Conservation (phyloP, 208 protist genomes). For the Trypanosoma boissoni region DNA sequence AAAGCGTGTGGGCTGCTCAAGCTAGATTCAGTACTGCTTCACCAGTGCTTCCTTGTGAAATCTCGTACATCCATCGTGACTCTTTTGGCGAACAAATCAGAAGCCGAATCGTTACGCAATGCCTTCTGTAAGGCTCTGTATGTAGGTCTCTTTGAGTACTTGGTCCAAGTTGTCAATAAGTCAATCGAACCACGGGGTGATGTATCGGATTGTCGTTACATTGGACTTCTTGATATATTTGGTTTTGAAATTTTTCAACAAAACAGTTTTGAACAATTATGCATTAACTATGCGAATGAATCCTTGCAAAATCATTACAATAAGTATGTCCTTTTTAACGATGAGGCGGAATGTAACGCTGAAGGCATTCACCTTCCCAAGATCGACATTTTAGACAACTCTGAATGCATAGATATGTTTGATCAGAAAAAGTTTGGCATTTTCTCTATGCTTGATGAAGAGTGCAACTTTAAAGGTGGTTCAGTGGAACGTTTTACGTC, state of each 20-base stretch:
- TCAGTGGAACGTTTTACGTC: constrained; percentile 65
- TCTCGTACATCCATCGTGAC: constrained; percentile 71
- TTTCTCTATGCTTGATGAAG: constrained; percentile 90
- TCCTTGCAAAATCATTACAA: constrained; percentile 98
- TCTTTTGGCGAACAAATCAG: constrained; percentile 64
- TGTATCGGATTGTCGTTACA: constrained; percentile 67
- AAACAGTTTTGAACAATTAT: constrained; percentile 97
- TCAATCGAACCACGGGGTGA: constrained; percentile 61
- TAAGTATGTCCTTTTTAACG: constrained; percentile 94
- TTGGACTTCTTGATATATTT: constrained; percentile 96
- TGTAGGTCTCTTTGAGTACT: constrained; percentile 82
- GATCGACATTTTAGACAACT: constrained; percentile 87
- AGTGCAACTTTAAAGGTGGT: constrained; percentile 82
- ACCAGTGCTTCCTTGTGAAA: constrained; percentile 78
- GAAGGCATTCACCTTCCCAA: constrained; percentile 80
- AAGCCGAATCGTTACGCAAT: constrained; percentile 82
- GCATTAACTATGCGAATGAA: constrained; percentile 98
- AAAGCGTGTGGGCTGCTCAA: constrained; percentile 62
- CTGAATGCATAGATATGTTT: constrained; percentile 85
- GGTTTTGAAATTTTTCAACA: constrained; percentile 95
- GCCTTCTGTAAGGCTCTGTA: constrained; percentile 91
- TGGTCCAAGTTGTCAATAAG: constrained; percentile 85
- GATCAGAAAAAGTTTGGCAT: constrained; percentile 72
- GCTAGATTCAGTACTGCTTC: constrained; percentile 50
- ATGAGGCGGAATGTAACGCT: constrained; percentile 89